Evolutionary conservation across 306 rosid genomes (phyloP).

Genomic region (Malus domestica): DNA sequence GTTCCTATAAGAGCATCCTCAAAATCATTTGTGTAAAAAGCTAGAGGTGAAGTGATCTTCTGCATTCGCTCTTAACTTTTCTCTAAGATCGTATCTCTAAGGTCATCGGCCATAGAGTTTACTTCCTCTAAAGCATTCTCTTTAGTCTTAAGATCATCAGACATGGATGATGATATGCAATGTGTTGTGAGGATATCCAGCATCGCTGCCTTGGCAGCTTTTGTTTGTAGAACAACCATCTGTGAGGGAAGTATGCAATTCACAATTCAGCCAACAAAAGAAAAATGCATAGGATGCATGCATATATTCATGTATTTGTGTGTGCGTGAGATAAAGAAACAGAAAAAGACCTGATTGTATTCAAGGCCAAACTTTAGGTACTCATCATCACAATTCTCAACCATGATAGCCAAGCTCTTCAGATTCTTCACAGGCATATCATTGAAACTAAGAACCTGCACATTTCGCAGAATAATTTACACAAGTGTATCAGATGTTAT

Average conservation of each 20-base stretch:
- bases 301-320: neutral
- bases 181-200: constrained; percentile 56
- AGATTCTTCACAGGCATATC: constrained; percentile 62
- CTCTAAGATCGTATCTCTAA: neutral
- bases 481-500: neutral
- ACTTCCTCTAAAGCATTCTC: neutral
- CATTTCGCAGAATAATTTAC: constrained; percentile 4
- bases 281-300: neutral
- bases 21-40: neutral
- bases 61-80: neutral
- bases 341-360: constrained; percentile 55
- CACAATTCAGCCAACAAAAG: constrained; percentile 12
- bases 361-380: constrained; percentile 63
- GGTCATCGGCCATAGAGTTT: neutral
- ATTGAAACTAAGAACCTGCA: constrained; percentile 59
- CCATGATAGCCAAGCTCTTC: constrained; percentile 67
- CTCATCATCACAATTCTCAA: constrained; percentile 58
- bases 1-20: neutral
- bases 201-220: constrained; percentile 53
- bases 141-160: constrained; percentile 50
- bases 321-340: neutral
- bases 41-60: neutral
- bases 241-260: constrained; percentile 18
- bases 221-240: constrained; percentile 50
- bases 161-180: constrained; percentile 60